Evolutionary conservation across 305 asterid species (phyloP).

Genomic region (Solanum aculeatissimum): DNA sequence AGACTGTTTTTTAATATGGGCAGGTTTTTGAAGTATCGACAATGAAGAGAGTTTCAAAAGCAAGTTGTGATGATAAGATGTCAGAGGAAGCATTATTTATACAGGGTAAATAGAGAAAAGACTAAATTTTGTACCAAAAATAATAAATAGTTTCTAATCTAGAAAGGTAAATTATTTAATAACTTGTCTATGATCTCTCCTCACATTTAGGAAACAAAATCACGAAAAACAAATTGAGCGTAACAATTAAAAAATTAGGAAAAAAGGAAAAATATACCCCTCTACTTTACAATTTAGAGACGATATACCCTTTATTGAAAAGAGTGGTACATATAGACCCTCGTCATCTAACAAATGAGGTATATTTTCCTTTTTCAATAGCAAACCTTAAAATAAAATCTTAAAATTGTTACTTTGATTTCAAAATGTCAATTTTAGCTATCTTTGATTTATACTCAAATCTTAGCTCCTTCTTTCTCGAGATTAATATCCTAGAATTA

Average conservation of each 20-base stretch:
- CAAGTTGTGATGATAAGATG: not conserved
- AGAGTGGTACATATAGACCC: not conserved
- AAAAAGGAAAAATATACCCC: not conserved
- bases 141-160: not conserved
- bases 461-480: too few species aligned
- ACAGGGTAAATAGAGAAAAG: not conserved
- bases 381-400: too few species aligned
- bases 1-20: not conserved
- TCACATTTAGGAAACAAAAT: too few species aligned
- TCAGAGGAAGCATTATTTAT: not conserved
- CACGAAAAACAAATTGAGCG: too few species aligned
- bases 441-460: too few species aligned
- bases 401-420: too few species aligned
- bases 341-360: not conserved
- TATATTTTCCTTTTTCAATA: too few species aligned
- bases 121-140: not conserved
- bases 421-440: too few species aligned
- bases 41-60: not conserved
- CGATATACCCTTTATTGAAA: not conserved
- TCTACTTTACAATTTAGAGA: not conserved
- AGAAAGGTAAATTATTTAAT: not conserved
- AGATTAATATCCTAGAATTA: too few species aligned
- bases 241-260: too few species aligned
- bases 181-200: not conserved
- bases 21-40: not conserved